Conservation (phyloP, 495 filamentous ascomycete genomes). For the Penicillium simplicissimum region DNA sequence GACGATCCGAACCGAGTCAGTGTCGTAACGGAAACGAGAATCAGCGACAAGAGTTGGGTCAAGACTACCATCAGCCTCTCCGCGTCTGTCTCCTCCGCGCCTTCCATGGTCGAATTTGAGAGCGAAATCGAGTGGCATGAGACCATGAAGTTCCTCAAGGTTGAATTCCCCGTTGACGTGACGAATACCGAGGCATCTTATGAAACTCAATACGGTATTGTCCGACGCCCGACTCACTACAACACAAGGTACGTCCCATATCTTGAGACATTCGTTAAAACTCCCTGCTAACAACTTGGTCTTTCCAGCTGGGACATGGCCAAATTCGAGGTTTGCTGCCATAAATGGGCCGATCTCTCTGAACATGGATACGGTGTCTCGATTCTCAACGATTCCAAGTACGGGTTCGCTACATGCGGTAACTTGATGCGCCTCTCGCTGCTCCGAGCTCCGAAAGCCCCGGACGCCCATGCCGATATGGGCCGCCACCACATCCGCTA, state of each 20-base stretch:
- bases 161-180: slow-evolving; percentile 95
- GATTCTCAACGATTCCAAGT: slow-evolving; percentile 94
- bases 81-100: slow-evolving; percentile 61
- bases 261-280: not conserved
- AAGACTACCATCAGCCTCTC: slow-evolving; percentile 82
- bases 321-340: slow-evolving; percentile 97
- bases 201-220: slow-evolving; percentile 90
- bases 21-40: slow-evolving; percentile 76
- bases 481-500: slow-evolving; percentile 85
- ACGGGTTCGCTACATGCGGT: slow-evolving; percentile 92
- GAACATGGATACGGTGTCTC: slow-evolving; percentile 91
- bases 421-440: slow-evolving; percentile 89
- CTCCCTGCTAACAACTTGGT: slow-evolving; percentile 22
- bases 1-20: slow-evolving; percentile 72
- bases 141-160: slow-evolving; percentile 96
- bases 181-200: slow-evolving; percentile 92
- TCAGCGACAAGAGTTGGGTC: slow-evolving; percentile 84
- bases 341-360: slow-evolving; percentile 96
- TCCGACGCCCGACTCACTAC: slow-evolving; percentile 88
- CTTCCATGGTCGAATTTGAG: slow-evolving; percentile 73
- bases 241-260: slow-evolving; percentile 65
- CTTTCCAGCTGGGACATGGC: slow-evolving; percentile 88
- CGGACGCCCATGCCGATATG: slow-evolving; percentile 97
- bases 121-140: slow-evolving; percentile 92
- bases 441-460: slow-evolving; percentile 90